These are phyloP conservation scores for Globisporangium rhizosaccharum DNA, from an alignment of 352 stramenopile species.

Conservation along the genomic window DNA sequence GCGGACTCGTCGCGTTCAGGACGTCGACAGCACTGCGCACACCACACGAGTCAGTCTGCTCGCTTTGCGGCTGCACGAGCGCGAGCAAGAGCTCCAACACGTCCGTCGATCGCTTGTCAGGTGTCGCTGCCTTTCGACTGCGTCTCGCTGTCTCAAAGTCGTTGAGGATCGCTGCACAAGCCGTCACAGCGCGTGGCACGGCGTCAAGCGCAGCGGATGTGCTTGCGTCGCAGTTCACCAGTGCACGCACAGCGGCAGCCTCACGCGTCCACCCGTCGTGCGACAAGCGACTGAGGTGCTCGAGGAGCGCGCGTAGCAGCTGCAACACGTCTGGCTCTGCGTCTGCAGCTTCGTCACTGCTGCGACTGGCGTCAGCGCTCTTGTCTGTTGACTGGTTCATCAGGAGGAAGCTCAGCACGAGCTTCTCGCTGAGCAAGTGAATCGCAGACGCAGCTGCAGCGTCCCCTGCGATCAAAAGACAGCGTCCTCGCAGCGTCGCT, in stretches of 20 bases:
- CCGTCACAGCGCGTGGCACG: background rate
- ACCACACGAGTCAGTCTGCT: background rate
- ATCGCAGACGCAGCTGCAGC: conserved; percentile 18
- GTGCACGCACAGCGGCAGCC: background rate
- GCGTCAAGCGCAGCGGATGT: background rate
- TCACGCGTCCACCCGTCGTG: conserved; percentile 3
- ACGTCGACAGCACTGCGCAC: background rate
- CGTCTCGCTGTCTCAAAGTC: background rate
- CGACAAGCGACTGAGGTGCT: conserved; percentile 1
- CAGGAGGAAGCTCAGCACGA: conserved; percentile 22
- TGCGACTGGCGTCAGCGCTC: background rate
- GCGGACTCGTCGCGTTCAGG: background rate
- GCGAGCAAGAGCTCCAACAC: conserved; percentile 8
- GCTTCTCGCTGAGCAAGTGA: conserved; percentile 24
- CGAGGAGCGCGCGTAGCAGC: conserved; percentile 5
- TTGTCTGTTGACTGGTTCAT: background rate
- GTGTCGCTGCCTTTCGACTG: background rate
- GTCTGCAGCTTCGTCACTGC: background rate
- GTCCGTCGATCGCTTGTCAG: conserved; percentile 6
- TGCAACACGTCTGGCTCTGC: background rate
- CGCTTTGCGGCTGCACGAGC: background rate
- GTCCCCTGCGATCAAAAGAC: conserved; percentile 12
- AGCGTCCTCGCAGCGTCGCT: conserved; percentile 19
- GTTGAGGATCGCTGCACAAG: background rate
- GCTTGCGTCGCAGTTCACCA: background rate